Base-by-base conservation (phyloP, 352 stramenopile species). In the Globisporangium spiculum region DNA sequence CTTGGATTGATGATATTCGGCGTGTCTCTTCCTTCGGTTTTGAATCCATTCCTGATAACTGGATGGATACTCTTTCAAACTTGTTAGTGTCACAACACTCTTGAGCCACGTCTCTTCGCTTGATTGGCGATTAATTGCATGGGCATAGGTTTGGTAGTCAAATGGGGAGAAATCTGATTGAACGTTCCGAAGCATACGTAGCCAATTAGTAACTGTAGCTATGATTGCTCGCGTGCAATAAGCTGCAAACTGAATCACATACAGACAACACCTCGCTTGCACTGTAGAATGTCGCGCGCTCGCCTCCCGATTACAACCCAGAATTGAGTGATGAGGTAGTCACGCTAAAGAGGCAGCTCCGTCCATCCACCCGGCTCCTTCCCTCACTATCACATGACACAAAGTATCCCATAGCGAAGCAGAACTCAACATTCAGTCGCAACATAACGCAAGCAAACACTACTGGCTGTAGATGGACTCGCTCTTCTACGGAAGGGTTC, bases 11-110 rank as follows among this genome's bases (percentile, higher is more conserved):
- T 18, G 36, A 54, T 22, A 52, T 54, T 38, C 36, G 8, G 27
- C 12, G 60, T 50, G 60, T 48, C 60, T 58, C 44, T 66, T 66
- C 60, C 30, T 32, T 32, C 30, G 30, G 34, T 46, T 20, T 20
- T 46, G 38, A 46, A 46, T 20, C 36, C 38, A 46, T 46, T 46
- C 20, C 38, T 20, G 38, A 46, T 7, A 46, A 44, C 36, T 16
- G 12, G 38, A 44, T 18, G 10, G 36, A 46, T 18, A 46, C 38
- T 16, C 38, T 46, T 46, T 46, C 14, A 46, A 46, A 46, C 12
- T 18, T 44, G 12, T 18, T 44, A 18, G 36, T 44, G 36, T 18
- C 36, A 18, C 16, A 44, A 44, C 36, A 16, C 36, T 44, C 36
- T 44, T 44, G 36, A 44, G 36, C 12, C 30, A 32, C 30, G 30